A percentile compares a stretch with the other conserved stretches of the same genome.
Conservation (phyloP, 2,329 filamentous ascomycete species). For the Magnaporthales sp. region DNA sequence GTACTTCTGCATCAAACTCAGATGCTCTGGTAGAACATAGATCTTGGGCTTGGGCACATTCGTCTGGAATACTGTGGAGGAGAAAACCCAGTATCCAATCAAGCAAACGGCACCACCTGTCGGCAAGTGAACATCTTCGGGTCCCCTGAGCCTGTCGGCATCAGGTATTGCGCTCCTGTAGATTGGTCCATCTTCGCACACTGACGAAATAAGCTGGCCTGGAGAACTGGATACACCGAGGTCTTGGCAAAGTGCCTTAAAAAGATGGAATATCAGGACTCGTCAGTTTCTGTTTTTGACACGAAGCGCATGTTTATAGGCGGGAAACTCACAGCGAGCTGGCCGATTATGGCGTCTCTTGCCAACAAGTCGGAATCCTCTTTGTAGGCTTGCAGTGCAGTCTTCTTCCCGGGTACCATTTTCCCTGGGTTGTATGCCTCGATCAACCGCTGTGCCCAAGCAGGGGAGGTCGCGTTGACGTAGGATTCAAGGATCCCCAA, state of each 20-base stretch:
- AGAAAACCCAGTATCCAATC: constrained; percentile 54
- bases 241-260: constrained; percentile 53
- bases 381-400: constrained; percentile 52
- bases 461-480: constrained; percentile 49
- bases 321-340: constrained; percentile 47
- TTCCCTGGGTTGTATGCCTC: constrained; percentile 60
- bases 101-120: constrained; percentile 51
- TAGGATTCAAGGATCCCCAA: constrained; percentile 70
- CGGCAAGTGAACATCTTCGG: constrained; percentile 47
- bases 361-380: constrained; percentile 52
- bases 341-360: constrained; percentile 59
- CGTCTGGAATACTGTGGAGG: constrained; percentile 51
- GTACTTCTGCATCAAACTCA: constrained; percentile 42
- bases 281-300: neutral
- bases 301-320: neutral
- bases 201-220: constrained; percentile 34
- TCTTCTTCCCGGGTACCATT: constrained; percentile 52
- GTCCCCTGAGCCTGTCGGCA: constrained; percentile 17
- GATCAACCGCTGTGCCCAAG: constrained; percentile 56
- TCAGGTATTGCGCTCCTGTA: constrained; percentile 34
- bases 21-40: constrained; percentile 52
- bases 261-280: neutral
- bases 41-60: constrained; percentile 43
- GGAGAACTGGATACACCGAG: constrained; percentile 43
- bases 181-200: constrained; percentile 28